These are phyloP conservation scores for Solanum chacoense DNA, from an alignment of 305 asterid species.

Conservation along the genomic window DNA sequence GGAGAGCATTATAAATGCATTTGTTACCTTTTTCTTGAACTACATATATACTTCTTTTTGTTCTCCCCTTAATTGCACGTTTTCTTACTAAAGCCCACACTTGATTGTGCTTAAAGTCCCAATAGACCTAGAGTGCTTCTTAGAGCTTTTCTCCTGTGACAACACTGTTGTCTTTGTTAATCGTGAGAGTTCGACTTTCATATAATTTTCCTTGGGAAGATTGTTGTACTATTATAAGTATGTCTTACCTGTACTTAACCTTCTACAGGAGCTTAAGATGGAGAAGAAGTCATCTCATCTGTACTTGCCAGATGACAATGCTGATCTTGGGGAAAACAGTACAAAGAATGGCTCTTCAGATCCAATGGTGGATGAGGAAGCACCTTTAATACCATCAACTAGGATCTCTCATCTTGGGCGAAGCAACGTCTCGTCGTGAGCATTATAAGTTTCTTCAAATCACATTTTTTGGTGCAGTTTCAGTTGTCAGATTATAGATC, in stretches of 20 bases:
- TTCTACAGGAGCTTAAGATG: conserved; percentile 33
- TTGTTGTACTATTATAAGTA: background rate
- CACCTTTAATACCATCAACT: conserved; percentile 10
- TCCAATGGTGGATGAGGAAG: conserved; percentile 26
- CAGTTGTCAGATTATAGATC: background rate
- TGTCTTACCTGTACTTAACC: background rate
- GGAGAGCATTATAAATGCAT: background rate
- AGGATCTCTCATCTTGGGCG: conserved; percentile 19
- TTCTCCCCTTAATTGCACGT: background rate
- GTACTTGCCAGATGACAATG: conserved; percentile 18
- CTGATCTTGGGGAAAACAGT: conserved; percentile 6
- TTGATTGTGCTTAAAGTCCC: background rate
- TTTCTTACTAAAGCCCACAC: background rate
- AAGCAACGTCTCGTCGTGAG: conserved; percentile 3
- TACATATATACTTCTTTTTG: background rate
- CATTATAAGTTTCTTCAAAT: background rate
- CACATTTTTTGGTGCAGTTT: background rate
- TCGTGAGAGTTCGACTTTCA: background rate
- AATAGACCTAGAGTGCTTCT: background rate
- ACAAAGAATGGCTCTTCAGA: conserved; percentile 6
- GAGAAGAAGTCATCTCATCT: conserved; percentile 48
- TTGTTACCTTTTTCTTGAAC: background rate
- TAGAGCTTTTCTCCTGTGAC: background rate
- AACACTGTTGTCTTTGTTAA: background rate
- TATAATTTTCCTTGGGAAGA: background rate